These are phyloP conservation scores for Hyparrhenia diplandra DNA, from an alignment of 176 grass and related monocot species.

Conservation along the genomic window DNA sequence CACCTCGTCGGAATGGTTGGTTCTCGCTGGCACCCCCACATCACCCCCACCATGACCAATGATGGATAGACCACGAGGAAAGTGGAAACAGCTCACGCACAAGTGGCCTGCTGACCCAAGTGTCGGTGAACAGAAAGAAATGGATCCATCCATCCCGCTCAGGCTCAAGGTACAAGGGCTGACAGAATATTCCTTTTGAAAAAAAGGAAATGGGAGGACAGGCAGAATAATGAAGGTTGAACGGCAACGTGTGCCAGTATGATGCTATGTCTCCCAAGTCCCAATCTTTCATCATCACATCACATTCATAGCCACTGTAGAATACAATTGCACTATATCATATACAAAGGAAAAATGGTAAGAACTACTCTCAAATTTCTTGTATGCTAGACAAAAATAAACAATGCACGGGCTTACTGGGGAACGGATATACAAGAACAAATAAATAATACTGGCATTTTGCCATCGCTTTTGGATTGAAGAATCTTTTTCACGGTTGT, in stretches of 20 bases:
- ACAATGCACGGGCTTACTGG: neutral
- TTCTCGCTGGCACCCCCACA: neutral
- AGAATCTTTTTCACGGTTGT: neutral
- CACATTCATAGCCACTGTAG: neutral
- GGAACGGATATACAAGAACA: conserved; percentile 16
- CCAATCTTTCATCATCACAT: neutral
- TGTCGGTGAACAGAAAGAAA: conserved; percentile 15
- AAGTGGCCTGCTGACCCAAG: conserved; percentile 19
- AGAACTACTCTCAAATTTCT: neutral
- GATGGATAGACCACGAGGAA: neutral
- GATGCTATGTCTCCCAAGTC: neutral
- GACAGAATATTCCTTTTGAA: neutral
- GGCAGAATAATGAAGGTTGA: neutral
- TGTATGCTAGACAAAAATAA: neutral
- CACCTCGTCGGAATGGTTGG: neutral
- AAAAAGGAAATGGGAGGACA: neutral
- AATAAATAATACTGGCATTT: neutral
- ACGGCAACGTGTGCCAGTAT: neutral
- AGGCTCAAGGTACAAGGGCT: neutral
- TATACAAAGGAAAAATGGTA: neutral
- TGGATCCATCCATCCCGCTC: neutral
- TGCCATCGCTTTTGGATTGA: neutral
- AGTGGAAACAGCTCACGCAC: conserved; percentile 31
- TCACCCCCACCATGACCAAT: neutral
- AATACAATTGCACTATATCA: neutral